Evolutionary conservation across 192 early-diverging fungal species (phyloP).

Genomic region (Entrophospora sp.): DNA sequence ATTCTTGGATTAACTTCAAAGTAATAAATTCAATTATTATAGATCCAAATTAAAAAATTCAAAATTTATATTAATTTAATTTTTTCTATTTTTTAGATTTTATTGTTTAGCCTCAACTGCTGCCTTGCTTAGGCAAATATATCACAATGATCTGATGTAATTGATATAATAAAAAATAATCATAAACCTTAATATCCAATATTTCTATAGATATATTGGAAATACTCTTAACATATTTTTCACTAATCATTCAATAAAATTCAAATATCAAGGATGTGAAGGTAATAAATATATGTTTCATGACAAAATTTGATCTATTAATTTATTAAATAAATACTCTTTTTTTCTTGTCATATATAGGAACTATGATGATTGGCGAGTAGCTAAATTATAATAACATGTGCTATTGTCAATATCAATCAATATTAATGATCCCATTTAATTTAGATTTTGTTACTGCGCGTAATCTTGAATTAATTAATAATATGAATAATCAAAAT

Average conservation of each 20-base stretch:
- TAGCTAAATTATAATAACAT: no score
- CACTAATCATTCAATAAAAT: slow-evolving; percentile 40
- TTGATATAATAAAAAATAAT: not conserved
- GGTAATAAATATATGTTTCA: slow-evolving; percentile 21
- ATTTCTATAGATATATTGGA: slow-evolving; percentile 37
- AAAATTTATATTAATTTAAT: not conserved
- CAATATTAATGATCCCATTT: no score
- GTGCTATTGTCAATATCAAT: no score
- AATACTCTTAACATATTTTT: slow-evolving; percentile 40
- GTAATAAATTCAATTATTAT: no score
- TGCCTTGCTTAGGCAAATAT: slow-evolving; percentile 37
- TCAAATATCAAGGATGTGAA: slow-evolving; percentile 47
- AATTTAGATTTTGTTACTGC: slow-evolving; percentile 49
- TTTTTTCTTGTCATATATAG: no score
- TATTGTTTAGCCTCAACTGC: slow-evolving; percentile 50
- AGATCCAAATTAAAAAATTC: no score
- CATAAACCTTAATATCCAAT: not conserved
- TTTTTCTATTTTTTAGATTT: slow-evolving; percentile 21
- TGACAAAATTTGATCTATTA: not conserved
- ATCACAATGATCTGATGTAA: not conserved
- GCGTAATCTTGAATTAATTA: slow-evolving; percentile 51
- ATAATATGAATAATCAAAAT: slow-evolving; percentile 38
- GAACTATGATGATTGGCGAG: slow-evolving; percentile 36
- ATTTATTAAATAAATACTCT: no score
- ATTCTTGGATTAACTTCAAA: slow-evolving; percentile 38